Conservation (phyloP, 192 early-diverging fungal species). For the Podochytrium sp. region DNA sequence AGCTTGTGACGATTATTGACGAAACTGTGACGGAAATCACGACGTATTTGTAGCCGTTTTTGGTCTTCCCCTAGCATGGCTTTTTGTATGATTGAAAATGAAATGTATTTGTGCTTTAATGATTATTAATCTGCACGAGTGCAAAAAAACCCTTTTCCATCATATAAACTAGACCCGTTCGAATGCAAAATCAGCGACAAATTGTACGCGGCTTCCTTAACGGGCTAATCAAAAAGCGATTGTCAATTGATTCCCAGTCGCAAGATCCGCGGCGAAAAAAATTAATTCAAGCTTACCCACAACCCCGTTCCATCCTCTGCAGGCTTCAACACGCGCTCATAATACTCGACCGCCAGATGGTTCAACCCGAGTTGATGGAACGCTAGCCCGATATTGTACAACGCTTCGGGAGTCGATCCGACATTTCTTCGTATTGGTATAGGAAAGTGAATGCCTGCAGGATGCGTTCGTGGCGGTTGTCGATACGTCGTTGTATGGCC, state of each 20-base stretch:
- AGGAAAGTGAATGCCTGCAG: constrained; percentile 67
- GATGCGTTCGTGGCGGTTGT: constrained; percentile 73
- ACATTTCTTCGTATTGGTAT: constrained; percentile 59
- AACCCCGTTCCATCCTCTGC: background rate
- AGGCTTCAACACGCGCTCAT: constrained; percentile 68
- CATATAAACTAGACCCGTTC: constrained; percentile 73
- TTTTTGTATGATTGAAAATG: no score
- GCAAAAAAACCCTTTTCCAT: no score
- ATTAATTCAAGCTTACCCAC: background rate
- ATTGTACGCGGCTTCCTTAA: constrained; percentile 90
- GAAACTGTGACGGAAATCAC: no score
- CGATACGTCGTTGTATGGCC: constrained; percentile 70
- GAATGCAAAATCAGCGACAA: constrained; percentile 77
- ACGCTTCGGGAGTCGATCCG: constrained; percentile 59
- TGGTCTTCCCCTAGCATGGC: no score
- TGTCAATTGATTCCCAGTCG: background rate
- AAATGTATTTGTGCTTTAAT: no score
- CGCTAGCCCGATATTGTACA: constrained; percentile 88
- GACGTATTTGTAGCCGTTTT: no score
- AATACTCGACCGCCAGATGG: constrained; percentile 83
- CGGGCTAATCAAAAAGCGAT: constrained; percentile 47
- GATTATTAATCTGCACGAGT: no score
- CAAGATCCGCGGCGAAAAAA: background rate
- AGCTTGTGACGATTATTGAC: no score
- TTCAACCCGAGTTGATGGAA: constrained; percentile 84